Evolutionary conservation across 2,329 filamentous ascomycete genomes (phyloP).

Genomic region (Fusarium tjaetaba): DNA sequence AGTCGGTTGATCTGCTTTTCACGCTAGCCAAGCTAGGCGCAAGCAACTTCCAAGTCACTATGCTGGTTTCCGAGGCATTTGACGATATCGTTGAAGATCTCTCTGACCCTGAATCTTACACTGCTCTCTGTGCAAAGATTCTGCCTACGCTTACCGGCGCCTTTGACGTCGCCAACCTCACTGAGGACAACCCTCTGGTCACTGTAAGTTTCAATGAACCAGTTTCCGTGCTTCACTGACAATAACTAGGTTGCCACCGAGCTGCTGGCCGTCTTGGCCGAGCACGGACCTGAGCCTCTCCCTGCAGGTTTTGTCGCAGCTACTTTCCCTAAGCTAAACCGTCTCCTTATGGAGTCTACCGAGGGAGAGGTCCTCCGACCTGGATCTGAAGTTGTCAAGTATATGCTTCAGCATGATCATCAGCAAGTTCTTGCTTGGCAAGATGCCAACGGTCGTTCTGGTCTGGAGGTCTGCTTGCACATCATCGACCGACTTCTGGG

Average conservation of each 20-base stretch:
- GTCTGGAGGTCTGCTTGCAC: slow-evolving; percentile 86
- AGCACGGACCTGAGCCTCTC: slow-evolving; percentile 85
- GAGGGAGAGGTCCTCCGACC: slow-evolving; percentile 91
- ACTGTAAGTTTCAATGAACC: slow-evolving; percentile 61
- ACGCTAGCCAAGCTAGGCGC: slow-evolving; percentile 88
- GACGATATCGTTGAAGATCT: slow-evolving; percentile 83
- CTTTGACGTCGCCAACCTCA: slow-evolving; percentile 87
- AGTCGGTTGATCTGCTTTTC: slow-evolving; percentile 86
- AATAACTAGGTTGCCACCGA: slow-evolving; percentile 76
- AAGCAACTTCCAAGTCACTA: slow-evolving; percentile 88
- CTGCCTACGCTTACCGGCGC: slow-evolving; percentile 88
- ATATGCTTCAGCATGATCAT: slow-evolving; percentile 89
- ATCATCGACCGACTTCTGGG: slow-evolving; percentile 93
- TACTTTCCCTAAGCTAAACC: slow-evolving; percentile 86
- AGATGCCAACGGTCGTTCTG: slow-evolving; percentile 81
- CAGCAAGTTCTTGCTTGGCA: slow-evolving; percentile 90
- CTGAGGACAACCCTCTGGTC: slow-evolving; percentile 83
- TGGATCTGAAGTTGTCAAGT: slow-evolving; percentile 86
- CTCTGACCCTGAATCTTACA: slow-evolving; percentile 74
- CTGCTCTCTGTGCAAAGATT: slow-evolving; percentile 83
- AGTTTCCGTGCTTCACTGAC: slow-evolving; percentile 30
- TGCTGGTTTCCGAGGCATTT: slow-evolving; percentile 89
- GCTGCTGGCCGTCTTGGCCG: slow-evolving; percentile 80
- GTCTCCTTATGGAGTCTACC: slow-evolving; percentile 81
- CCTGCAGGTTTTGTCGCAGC: slow-evolving; percentile 86